These are phyloP conservation scores for Saraca asoca DNA, from an alignment of 331 rosid genomes.

Conservation along the genomic window DNA sequence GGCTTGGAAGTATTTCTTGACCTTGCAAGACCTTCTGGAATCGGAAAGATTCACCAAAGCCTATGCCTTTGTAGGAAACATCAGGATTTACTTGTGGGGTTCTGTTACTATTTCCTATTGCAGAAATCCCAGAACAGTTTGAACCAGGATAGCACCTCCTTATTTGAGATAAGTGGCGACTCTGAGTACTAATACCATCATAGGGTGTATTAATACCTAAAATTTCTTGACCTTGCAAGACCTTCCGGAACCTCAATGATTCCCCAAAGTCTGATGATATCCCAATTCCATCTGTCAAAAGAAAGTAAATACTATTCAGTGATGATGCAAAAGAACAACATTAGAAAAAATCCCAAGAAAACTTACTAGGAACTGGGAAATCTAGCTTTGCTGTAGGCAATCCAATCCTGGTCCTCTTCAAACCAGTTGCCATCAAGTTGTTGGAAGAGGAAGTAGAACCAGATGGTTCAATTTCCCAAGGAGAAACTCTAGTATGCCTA, in stretches of 20 bases:
- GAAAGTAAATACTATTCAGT: slow-evolving; percentile 23
- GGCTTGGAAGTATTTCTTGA: slow-evolving; percentile 93
- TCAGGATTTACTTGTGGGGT: slow-evolving; percentile 51
- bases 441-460: slow-evolving; percentile 63
- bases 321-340: background rate
- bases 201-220: slow-evolving; percentile 62
- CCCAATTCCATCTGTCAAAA: slow-evolving; percentile 79
- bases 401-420: slow-evolving; percentile 81
- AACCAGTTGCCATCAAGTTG: slow-evolving; percentile 64
- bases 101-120: slow-evolving; percentile 59
- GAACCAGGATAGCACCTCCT: slow-evolving; percentile 75
- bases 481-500: slow-evolving; percentile 90
- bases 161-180: slow-evolving; percentile 56
- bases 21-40: slow-evolving; percentile 99
- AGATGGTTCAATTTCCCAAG: slow-evolving; percentile 95
- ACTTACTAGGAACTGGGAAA: slow-evolving; percentile 74
- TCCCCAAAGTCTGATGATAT: slow-evolving; percentile 91
- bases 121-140: slow-evolving; percentile 52
- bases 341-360: background rate
- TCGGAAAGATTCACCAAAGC: slow-evolving; percentile 81
- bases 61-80: slow-evolving; percentile 57
- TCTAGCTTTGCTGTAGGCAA: slow-evolving; percentile 60
- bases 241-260: slow-evolving; percentile 92
- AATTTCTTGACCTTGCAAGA: slow-evolving; percentile 99
- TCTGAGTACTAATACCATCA: slow-evolving; percentile 54